Conservation (phyloP, 306 rosid species). For the Rosa multiflora region DNA sequence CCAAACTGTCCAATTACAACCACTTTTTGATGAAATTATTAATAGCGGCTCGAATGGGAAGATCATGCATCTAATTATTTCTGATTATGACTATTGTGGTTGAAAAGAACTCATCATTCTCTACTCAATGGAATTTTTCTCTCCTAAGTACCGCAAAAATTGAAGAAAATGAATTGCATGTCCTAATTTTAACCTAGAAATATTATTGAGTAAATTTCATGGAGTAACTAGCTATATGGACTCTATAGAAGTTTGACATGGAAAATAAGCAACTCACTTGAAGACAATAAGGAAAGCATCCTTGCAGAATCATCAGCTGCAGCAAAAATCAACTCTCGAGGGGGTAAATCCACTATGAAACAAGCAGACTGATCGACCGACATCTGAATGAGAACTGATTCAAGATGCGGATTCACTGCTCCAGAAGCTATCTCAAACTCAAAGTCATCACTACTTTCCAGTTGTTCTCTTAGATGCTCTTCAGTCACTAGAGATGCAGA, state of each 20-base stretch:
- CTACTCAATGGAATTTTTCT: background rate
- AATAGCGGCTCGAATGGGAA: background rate
- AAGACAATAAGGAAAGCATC: constrained; percentile 51
- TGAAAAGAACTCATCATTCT: background rate
- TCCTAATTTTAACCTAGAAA: background rate
- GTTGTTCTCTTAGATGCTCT: constrained; percentile 45
- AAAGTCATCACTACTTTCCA: constrained; percentile 68
- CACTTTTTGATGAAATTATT: background rate
- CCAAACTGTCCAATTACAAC: background rate
- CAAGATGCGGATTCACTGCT: constrained; percentile 58
- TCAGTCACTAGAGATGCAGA: constrained; percentile 56
- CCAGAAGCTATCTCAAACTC: constrained; percentile 92
- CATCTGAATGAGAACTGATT: constrained; percentile 70
- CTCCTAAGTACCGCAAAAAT: background rate
- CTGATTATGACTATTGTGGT: background rate
- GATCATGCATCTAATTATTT: constrained; percentile 9
- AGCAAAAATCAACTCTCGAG: constrained; percentile 71
- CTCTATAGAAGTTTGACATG: constrained; percentile 12
- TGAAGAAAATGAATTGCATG: background rate
- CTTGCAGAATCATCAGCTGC: constrained; percentile 56
- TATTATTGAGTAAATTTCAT: background rate
- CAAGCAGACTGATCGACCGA: constrained; percentile 76
- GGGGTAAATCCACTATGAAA: constrained; percentile 45
- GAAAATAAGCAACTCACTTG: constrained; percentile 63
- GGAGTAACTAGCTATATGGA: constrained; percentile 12